Percentiles rank a stretch among this genome's conserved stretches.
Evolutionary conservation across 805 yeast species (phyloP).

Genomic region (Tetrapisispora nanseiensis): DNA sequence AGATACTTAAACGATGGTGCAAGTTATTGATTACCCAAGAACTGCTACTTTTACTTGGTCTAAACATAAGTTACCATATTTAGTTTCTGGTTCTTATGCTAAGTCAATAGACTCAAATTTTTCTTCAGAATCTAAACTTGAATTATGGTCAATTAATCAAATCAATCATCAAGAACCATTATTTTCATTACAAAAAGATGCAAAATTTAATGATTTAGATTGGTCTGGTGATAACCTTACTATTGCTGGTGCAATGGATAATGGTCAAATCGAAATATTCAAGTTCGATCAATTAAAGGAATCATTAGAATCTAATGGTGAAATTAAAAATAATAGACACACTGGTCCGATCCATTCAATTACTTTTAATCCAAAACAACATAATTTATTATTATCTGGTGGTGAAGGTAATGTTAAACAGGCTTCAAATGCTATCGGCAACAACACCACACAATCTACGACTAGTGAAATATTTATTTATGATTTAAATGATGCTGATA

Average conservation of each 20-base stretch:
- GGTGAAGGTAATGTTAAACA: background rate
- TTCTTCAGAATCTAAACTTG: slow-evolving; percentile 66
- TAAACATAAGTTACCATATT: slow-evolving; percentile 54
- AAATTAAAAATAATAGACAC: slow-evolving; percentile 47
- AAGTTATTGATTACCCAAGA: slow-evolving; percentile 69
- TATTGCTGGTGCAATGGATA: slow-evolving; percentile 86
- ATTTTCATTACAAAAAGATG: slow-evolving; percentile 39
- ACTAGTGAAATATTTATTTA: slow-evolving; percentile 78
- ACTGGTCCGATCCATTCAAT: slow-evolving; percentile 61
- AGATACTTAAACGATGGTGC: slow-evolving; percentile 50
- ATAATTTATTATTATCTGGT: slow-evolving; percentile 70
- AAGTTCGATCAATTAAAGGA: slow-evolving; percentile 36
- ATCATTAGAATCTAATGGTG: slow-evolving; percentile 39
- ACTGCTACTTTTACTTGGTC: slow-evolving; percentile 98
- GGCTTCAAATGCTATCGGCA: background rate
- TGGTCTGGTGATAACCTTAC: slow-evolving; percentile 63
- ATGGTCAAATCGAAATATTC: slow-evolving; percentile 73
- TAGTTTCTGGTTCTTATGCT: slow-evolving; percentile 91
- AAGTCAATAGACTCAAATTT: slow-evolving; percentile 90
- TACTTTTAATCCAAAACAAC: slow-evolving; percentile 67
- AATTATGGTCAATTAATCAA: slow-evolving; percentile 62
- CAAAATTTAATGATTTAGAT: slow-evolving; percentile 68
- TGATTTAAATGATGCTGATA: slow-evolving; percentile 52
- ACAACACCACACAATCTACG: slow-evolving; percentile 29
- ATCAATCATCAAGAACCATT: slow-evolving; percentile 32